Evolutionary conservation across 176 grass and related monocot genomes (phyloP), one percentile per base, ranked within the genome.

Genomic region (Hordeum vulgare): DNA sequence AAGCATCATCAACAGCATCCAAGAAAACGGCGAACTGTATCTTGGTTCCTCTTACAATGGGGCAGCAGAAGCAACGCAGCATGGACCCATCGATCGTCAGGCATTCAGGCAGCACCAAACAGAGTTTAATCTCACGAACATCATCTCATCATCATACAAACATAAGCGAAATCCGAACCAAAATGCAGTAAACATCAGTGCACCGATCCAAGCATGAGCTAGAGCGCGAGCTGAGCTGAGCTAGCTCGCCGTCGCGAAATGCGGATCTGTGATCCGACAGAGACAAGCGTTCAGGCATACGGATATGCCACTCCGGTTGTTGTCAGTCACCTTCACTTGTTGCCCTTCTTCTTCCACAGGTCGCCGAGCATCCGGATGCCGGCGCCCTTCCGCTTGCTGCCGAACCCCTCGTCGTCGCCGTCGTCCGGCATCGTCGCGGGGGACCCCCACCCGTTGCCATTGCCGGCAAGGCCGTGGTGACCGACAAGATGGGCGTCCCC

Each of bases 361-460:
- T 98, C 96, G 21, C 93, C 93, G n/a, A 98, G 90, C 91, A 95
- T 91, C 62, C 90, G 85, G 76, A 98, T 98, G 56, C 96, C 91
- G 25, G 90, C 76, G 35, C 88, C 91, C 88, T 92, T 88, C 42
- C 88, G 76, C 85, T 89, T 94, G 11, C 87, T 81, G 2, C 86
- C 85, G 35, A 87, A 87, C 7, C 73, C 90, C 15, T 92, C 91
- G 28, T 94, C 91, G 37, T 94, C 94, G 1, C 58, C 88, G 37
- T 91, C 90, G 26, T 84, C 93, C 0, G 81, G 90, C 27, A 80
- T 85, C 11, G 53, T 89, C 29, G 84, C 84, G 1, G 86, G 88
- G 13, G 88, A 93, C 1, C 79, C 88, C 79, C 89, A 93, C 6
- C 90, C 90, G 15, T 81, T 91, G 47, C 88, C 92, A 34, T 23